Base-by-base conservation (phyloP, 2,329 filamentous ascomycete genomes). In the Cyanodermella asteris region DNA sequence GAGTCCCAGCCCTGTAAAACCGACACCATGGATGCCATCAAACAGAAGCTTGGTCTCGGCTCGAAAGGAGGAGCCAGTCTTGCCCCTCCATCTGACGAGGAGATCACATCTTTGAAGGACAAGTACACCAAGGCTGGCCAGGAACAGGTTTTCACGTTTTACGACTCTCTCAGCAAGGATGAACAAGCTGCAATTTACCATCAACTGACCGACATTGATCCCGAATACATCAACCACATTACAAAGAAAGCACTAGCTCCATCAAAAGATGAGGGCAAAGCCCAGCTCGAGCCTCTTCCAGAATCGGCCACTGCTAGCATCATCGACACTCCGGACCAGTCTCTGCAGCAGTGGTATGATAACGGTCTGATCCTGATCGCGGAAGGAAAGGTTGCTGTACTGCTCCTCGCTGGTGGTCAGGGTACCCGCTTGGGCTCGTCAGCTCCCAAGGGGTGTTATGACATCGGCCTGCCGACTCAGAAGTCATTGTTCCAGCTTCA, bases 401-500 rank as follows among this genome's bases (percentile, higher is more conserved):
- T 97, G 25, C 65, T 97, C 42, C 90, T 97, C 77, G 87, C 87
- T 30, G 87, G 87, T 45, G 87, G 87, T 17, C 87, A 97, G 56
- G 87, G 87, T 35, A 97, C 87, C 33, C 68, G 87, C 33, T 57
- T 97, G 34, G 87, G 87, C 38, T 93, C 81, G 59, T 87, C 81
- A 29, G 84, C 73, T 11, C 87, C 87, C 37, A 97, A 97, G 60
- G 87, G 87, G 29, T 94, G 84, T 64, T 97, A 77, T 53, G 73
- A 97, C 46, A 94, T 97, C 48, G 81, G 81, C 11, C 65, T 97
- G 29, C 80, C 84, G 16, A 91, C 80, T 38, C 56, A 73, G 45
- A 97, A 97, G 60, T 81, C 81, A 10, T 64, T 97, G 31, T 97
- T 97, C 64, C 82, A 94, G 59, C 76, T 97, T 39, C 87, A 97